Evolutionary conservation across 768 basidiomycete genomes (phyloP).

Genomic region (Boletus sensibilis): DNA sequence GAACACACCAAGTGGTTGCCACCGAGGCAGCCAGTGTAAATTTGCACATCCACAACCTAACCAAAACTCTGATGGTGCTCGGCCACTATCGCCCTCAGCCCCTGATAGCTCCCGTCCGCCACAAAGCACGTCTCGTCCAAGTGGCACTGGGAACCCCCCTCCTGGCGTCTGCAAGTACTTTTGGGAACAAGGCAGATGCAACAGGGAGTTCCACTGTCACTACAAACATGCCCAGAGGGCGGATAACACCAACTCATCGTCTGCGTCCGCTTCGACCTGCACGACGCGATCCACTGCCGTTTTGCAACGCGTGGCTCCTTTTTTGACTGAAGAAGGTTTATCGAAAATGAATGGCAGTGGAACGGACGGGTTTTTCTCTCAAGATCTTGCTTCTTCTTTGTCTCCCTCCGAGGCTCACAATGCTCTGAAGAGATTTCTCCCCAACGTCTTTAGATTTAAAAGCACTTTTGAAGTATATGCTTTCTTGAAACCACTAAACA

Average conservation of each 20-base stretch:
- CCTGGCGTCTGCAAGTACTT: constrained; percentile 46
- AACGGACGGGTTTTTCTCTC: constrained; percentile 43
- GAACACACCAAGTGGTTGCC: constrained; percentile 46
- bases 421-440: constrained; percentile 41
- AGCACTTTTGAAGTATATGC: constrained; percentile 43
- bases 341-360: constrained; percentile 42
- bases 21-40: constrained; percentile 40
- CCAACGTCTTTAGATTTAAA: constrained; percentile 44
- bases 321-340: constrained; percentile 46
- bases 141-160: constrained; percentile 12
- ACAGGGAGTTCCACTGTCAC: constrained; percentile 44
- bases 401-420: constrained; percentile 51
- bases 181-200: constrained; percentile 49
- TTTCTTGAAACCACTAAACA: constrained; percentile 40
- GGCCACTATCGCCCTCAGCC: constrained; percentile 4
- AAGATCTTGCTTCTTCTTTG: constrained; percentile 30
- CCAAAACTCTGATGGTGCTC: constrained; percentile 1
- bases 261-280: constrained; percentile 4
- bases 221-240: constrained; percentile 37
- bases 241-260: constrained; percentile 1
- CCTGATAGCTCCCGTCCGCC: constrained; percentile 4
- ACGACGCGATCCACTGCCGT: constrained; percentile 15
- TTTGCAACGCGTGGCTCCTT: constrained; percentile 37
- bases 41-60: constrained; percentile 32
- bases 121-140: constrained; percentile 1